Conservation (phyloP, 169 alveolate genomes). For the Cyclospora cayetanensis region DNA sequence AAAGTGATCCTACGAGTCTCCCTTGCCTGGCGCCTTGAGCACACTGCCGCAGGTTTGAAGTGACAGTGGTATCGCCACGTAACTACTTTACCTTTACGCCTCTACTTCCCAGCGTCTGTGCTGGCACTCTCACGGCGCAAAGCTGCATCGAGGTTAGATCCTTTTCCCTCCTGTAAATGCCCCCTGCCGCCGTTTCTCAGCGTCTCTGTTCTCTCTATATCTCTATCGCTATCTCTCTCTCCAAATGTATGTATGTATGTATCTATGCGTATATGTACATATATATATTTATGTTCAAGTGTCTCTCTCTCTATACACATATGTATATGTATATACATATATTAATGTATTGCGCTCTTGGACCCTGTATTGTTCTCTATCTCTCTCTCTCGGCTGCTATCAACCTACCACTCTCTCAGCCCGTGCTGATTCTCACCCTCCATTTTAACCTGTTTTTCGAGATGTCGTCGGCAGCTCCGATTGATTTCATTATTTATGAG, state of each 20-base stretch:
- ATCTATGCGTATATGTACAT: neutral
- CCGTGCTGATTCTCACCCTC: neutral
- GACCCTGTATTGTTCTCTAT: neutral
- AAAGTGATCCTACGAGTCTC: neutral
- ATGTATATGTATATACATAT: neutral
- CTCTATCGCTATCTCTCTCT: too few species aligned
- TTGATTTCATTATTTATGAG: too few species aligned
- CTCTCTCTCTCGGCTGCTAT: neutral
- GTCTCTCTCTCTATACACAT: neutral
- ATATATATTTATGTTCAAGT: conserved; percentile 45
- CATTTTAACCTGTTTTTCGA: too few species aligned
- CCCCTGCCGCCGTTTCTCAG: too few species aligned
- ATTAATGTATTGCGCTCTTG: too few species aligned
- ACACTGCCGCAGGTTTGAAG: conserved; percentile 69
- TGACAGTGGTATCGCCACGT: conserved; percentile 71
- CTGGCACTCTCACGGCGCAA: conserved; percentile 75
- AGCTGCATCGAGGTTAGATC: conserved; percentile 69
- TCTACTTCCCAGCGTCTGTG: conserved; percentile 73
- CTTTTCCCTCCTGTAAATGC: too few species aligned
- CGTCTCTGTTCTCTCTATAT: too few species aligned
- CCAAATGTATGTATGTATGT: neutral
- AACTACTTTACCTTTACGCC: conserved; percentile 75
- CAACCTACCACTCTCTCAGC: neutral
- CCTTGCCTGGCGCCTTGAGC: too few species aligned
- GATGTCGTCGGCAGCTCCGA: too few species aligned